phyloP scores from a whole-genome alignment of 805 yeast species.

The Cyberlindnera xylosilytica region DNA sequence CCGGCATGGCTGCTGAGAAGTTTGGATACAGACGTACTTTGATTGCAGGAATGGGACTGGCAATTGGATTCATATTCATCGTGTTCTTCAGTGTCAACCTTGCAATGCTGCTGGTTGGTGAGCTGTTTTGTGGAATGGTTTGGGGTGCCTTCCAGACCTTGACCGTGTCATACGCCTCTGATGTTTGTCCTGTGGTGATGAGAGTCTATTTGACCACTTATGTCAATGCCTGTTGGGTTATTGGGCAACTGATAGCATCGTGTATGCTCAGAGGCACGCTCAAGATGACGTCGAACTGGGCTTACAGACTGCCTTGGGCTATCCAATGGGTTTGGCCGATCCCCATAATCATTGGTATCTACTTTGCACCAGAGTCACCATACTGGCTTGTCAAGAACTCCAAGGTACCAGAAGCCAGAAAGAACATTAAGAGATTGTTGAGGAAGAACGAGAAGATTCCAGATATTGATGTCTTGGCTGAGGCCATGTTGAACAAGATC shows the following conservation, averaged over 20 bases:
- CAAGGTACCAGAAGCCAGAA: constrained; percentile 32
- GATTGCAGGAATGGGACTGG: constrained; percentile 29
- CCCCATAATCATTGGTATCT: constrained; percentile 32
- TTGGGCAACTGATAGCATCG: constrained; percentile 39
- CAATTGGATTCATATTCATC: constrained; percentile 36
- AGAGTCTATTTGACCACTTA: constrained; percentile 39
- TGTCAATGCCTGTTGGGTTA: constrained; percentile 39
- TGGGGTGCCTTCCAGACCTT: constrained; percentile 43
- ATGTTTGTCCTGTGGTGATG: constrained; percentile 40
- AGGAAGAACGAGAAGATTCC: constrained; percentile 13
- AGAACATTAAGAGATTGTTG: constrained; percentile 26
- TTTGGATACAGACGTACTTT: constrained; percentile 37
- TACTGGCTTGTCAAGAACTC: constrained; percentile 42
- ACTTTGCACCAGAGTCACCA: constrained; percentile 44
- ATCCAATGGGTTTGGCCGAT: constrained; percentile 26
- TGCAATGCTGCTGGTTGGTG: constrained; percentile 38
- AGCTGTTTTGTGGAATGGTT: constrained; percentile 38
- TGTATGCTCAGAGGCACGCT: constrained; percentile 26
- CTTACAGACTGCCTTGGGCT: constrained; percentile 38
- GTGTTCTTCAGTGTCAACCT: constrained; percentile 38
- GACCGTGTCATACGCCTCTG: constrained; percentile 41
- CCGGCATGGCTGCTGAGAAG: constrained; percentile 29
- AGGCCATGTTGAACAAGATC: constrained; percentile 33
- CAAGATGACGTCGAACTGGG: constrained; percentile 17
- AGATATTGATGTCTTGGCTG: constrained; percentile 22